Evolutionary conservation across 176 grass and related monocot genomes (phyloP).

Genomic region (Canna indica): DNA sequence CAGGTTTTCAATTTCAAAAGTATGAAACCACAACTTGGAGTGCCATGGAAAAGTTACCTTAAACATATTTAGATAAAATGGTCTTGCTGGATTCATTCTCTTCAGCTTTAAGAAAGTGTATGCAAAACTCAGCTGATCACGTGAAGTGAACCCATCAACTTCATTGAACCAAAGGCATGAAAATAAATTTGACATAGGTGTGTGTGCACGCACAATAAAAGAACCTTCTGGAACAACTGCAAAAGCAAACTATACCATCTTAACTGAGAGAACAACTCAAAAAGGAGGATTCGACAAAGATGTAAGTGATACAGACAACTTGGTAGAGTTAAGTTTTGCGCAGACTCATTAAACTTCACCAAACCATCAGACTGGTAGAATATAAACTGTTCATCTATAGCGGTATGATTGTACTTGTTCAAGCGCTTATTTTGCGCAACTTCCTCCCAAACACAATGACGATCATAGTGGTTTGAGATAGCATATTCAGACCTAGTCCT

Average conservation of each 20-base stretch:
- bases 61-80: constrained; percentile 78
- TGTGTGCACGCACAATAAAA: constrained; percentile 78
- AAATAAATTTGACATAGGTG: constrained; percentile 93
- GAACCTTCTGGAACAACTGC: constrained; percentile 97
- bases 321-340: constrained; percentile 46
- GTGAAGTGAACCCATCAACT: constrained; percentile 65
- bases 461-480: constrained; percentile 89
- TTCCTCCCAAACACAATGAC: constrained; percentile 84
- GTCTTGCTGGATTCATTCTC: constrained; percentile 49
- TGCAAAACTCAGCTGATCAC: constrained; percentile 81
- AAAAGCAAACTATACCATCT: constrained; percentile 12
- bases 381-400: constrained; percentile 74
- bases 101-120: constrained; percentile 89
- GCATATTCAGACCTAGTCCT: constrained; percentile 73
- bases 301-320: constrained; percentile 52
- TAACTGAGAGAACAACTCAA: constrained; percentile 14
- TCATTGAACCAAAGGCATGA: constrained; percentile 97
- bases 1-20: not conserved
- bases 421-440: constrained; percentile 82
- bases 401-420: constrained; percentile 81
- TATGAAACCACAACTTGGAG: not conserved
- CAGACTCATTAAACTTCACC: constrained; percentile 57
- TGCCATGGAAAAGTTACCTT: constrained; percentile 42
- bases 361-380: constrained; percentile 88
- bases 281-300: constrained; percentile 13